Conservation (phyloP, 208 protist genomes). For the Crithidia thermophila region DNA sequence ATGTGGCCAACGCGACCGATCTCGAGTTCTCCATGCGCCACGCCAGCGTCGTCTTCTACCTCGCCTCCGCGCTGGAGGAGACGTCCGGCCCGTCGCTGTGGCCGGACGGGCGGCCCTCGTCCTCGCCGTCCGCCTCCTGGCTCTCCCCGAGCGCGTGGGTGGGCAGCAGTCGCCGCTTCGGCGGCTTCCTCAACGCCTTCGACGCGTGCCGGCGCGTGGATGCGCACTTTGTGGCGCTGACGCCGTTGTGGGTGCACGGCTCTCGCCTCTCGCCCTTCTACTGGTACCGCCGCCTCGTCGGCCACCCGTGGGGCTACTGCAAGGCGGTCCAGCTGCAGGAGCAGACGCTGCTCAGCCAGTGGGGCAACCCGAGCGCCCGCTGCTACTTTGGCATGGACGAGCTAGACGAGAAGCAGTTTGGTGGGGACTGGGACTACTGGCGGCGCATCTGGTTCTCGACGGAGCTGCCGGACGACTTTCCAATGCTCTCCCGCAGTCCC, state of each 20-base stretch:
- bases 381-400: slow-evolving; percentile 48
- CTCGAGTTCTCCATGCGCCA: slow-evolving; percentile 61
- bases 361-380: slow-evolving; percentile 38
- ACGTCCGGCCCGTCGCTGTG: slow-evolving; percentile 11
- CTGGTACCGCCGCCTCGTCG: slow-evolving; percentile 57
- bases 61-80: slow-evolving; percentile 43
- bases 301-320: slow-evolving; percentile 50
- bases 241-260: slow-evolving; percentile 59
- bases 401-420: slow-evolving; percentile 29
- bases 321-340: slow-evolving; percentile 58
- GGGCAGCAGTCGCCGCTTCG: slow-evolving; percentile 30
- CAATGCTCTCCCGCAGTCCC: slow-evolving; percentile 22
- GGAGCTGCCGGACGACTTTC: slow-evolving; percentile 39
- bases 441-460: slow-evolving; percentile 42
- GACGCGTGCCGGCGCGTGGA: slow-evolving; percentile 66
- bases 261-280: slow-evolving; percentile 58
- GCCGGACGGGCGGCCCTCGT: slow-evolving; percentile 9
- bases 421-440: slow-evolving; percentile 43
- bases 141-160: slow-evolving; percentile 8
- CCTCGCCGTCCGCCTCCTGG: slow-evolving; percentile 11
- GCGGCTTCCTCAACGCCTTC: slow-evolving; percentile 50
- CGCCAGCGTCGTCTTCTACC: slow-evolving; percentile 57
- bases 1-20: slow-evolving; percentile 35
- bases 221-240: slow-evolving; percentile 66
- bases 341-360: slow-evolving; percentile 45